These are phyloP conservation scores for Sugiyamaella valdiviana DNA, from an alignment of 805 yeast genomes.

Conservation along the genomic window DNA sequence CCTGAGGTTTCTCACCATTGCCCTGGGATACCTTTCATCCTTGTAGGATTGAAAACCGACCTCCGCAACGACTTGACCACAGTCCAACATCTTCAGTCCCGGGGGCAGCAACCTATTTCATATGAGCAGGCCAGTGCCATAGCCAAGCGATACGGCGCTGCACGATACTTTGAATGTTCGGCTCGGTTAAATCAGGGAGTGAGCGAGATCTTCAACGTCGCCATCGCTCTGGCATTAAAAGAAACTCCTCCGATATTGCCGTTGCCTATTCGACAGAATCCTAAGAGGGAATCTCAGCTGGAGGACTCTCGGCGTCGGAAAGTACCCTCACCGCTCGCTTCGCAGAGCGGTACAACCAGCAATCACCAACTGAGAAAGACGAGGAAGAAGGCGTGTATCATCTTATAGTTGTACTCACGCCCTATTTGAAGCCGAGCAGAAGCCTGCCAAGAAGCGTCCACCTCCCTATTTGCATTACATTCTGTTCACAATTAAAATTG, in stretches of 20 bases:
- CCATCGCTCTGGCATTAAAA: conserved; percentile 35
- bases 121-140: conserved; percentile 44
- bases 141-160: conserved; percentile 59
- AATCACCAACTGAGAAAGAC: not conserved
- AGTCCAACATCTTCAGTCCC: conserved; percentile 19
- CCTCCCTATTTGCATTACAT: no score
- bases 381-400: not conserved
- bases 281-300: no score
- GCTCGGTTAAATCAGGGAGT: conserved; percentile 60
- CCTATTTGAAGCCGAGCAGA: no score
- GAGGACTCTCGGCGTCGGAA: no score
- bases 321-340: no score
- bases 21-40: conserved; percentile 65
- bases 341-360: not conserved
- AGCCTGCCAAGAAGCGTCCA: no score
- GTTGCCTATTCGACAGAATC: no score
- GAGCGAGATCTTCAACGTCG: conserved; percentile 58
- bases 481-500: no score
- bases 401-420: no score
- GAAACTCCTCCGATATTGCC: not conserved
- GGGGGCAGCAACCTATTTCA: conserved; percentile 26
- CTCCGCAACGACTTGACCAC: conserved; percentile 31
- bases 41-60: conserved; percentile 83
- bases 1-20: conserved; percentile 84
- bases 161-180: conserved; percentile 71